Base-by-base conservation (phyloP, 2,329 filamentous ascomycete genomes). In the Epichloe uncinata region DNA sequence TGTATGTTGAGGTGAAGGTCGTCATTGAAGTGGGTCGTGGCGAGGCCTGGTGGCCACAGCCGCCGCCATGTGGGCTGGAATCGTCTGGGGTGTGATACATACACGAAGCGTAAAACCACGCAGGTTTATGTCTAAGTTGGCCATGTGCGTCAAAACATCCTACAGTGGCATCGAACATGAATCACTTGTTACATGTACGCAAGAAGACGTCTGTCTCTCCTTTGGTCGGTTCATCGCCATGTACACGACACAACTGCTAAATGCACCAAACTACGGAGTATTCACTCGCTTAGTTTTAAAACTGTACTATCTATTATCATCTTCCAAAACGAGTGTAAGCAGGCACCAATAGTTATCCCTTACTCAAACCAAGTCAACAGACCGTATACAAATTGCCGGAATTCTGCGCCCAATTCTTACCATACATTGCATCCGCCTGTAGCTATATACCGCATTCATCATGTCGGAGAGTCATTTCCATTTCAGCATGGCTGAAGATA, bases 401-500 rank as follows among this genome's bases (percentile, higher is more conserved):
- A 50, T 35, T 6, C 42, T 35, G 26, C 37, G 20, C 35, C 22
- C 16, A 15, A 26, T 35, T 18, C 42, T 41, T 18, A 22, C 33
- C 50, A 49, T 42, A 40, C 42, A 33, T 46, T 34, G 33, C 37
- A 30, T 45, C n/a, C 30, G 8, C 34, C 36, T 6, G 13, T 16
- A 38, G 9, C 18, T 48, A 50, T 42, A 36, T 54, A 42, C 52
- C 42, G 35, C 47, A 40, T 36, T 40, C 47, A 46, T 53, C 48
- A 45, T 18, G 47, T 26, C 3, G 5, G 2, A 5, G 6, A 15
- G n/a, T 9, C 20, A 26, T 11, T 46, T 42, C 43, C 20, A 26
- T 11, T 46, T 42, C 43, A 77, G 53, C 71, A 73, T 42, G 73
- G 68, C 64, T 81, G 75, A 52, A 84, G 70, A 58, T 84, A 84